Evolutionary conservation across 768 basidiomycete genomes (phyloP).

Genomic region (Boletus pseudopeckii): DNA sequence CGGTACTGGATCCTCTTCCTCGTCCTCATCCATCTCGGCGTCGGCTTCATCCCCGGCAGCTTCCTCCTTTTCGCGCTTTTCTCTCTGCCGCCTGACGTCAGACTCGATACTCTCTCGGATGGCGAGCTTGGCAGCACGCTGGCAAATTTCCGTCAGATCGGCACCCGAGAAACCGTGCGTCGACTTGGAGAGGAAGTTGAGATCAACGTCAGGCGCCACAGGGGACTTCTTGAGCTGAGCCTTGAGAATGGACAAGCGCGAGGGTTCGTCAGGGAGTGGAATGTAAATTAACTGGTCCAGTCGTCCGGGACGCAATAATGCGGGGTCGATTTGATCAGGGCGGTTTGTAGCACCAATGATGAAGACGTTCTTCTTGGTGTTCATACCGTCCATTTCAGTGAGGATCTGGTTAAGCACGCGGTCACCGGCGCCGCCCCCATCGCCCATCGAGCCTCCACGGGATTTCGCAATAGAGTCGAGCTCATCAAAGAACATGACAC

Average conservation of each 20-base stretch:
- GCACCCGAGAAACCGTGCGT: conserved; percentile 99
- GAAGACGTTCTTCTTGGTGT: conserved; percentile 98
- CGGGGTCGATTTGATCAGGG: conserved; percentile 93
- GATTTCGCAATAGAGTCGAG: conserved; percentile 98
- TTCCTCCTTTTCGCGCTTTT: conserved; percentile 79
- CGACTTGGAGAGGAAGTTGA: conserved; percentile 81
- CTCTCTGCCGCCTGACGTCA: conserved; percentile 77
- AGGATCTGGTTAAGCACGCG: conserved; percentile 97
- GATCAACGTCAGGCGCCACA: conserved; percentile 76
- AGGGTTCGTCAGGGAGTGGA: conserved; percentile 92
- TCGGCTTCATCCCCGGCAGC: conserved; percentile 55
- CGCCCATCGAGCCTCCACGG: conserved; percentile 80
- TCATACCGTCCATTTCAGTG: conserved; percentile 99
- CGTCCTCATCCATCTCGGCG: conserved; percentile 69
- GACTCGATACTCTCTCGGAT: conserved; percentile 94
- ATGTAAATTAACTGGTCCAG: conserved; percentile 99
- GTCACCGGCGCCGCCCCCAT: conserved; percentile 95
- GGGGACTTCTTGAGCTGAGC: conserved; percentile 93
- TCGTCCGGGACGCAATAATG: conserved; percentile 94
- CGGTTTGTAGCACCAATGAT: conserved; percentile 97
- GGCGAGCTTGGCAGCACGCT: conserved; percentile 94
- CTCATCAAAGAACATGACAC: conserved; percentile 99
- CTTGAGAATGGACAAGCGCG: conserved; percentile 86
- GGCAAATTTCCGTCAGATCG: conserved; percentile 99
- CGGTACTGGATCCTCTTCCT: conserved; percentile 86